A percentile compares a stretch with the other conserved stretches of the same genome.
phyloP scores from a whole-genome alignment of 352 stramenopile species.

The Globisporangium acanthophoron region DNA sequence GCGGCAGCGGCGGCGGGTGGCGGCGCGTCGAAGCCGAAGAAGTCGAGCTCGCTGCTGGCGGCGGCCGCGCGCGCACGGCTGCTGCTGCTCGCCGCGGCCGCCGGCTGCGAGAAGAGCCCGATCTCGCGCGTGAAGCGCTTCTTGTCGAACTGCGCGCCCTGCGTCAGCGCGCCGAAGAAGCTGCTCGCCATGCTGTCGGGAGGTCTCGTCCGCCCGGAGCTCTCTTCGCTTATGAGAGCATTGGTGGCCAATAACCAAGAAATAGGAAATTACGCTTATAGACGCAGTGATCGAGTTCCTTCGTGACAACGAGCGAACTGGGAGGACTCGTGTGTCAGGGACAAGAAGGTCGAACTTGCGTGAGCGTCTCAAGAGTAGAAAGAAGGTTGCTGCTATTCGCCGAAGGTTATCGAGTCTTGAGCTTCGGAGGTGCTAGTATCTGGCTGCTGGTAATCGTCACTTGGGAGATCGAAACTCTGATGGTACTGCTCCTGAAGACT shows the following conservation, averaged over 20 bases:
- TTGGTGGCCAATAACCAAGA: background rate
- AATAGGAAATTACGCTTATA: background rate
- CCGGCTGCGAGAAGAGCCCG: constrained; percentile 46
- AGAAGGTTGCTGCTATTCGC: no score
- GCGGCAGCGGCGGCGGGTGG: constrained; percentile 7
- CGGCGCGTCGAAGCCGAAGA: constrained; percentile 66
- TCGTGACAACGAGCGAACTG: no score
- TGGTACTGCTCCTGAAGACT: background rate
- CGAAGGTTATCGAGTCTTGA: no score
- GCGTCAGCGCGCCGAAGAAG: constrained; percentile 70
- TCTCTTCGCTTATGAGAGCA: background rate
- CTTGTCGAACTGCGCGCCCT: constrained; percentile 62
- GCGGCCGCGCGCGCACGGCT: constrained; percentile 17
- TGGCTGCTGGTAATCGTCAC: no score
- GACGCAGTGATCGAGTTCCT: no score
- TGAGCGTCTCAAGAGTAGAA: no score
- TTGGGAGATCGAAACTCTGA: no score
- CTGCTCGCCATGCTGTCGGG: constrained; percentile 40
- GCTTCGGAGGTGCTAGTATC: no score
- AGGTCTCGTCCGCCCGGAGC: no score
- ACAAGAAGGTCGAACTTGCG: no score
- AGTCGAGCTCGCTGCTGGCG: constrained; percentile 57
- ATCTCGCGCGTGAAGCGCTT: constrained; percentile 54
- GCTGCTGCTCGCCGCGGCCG: constrained; percentile 10
- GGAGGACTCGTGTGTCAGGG: no score